Evolutionary conservation across 2,329 filamentous ascomycete species (phyloP).

Genomic region (Arachnomyces sp.): DNA sequence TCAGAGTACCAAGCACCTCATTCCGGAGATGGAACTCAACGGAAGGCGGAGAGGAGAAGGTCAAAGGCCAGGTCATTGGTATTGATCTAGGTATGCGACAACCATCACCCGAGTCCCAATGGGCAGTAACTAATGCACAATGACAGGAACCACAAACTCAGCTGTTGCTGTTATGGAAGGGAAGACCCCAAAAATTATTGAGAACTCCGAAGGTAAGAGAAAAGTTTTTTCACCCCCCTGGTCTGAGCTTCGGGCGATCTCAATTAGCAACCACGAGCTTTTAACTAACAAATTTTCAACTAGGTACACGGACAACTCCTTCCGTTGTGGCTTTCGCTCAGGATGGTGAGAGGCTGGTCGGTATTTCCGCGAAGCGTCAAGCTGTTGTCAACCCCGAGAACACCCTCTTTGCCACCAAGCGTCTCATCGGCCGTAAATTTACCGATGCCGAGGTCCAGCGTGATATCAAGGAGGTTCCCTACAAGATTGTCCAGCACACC

Average conservation of each 20-base stretch:
- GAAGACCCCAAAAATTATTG: constrained; percentile 90
- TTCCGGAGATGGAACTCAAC: constrained; percentile 54
- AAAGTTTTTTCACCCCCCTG: neutral
- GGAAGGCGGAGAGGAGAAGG: constrained; percentile 63
- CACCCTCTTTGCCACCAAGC: constrained; percentile 96
- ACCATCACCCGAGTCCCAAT: neutral
- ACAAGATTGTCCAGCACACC: constrained; percentile 96
- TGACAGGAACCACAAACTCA: constrained; percentile 81
- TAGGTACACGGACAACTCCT: constrained; percentile 81
- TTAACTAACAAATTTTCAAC: constrained; percentile 9
- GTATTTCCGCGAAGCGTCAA: constrained; percentile 96
- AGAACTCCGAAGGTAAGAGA: constrained; percentile 81
- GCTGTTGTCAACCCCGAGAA: constrained; percentile 98
- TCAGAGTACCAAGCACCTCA: constrained; percentile 63
- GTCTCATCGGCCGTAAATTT: constrained; percentile 97
- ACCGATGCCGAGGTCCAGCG: constrained; percentile 88
- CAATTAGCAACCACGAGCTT: neutral
- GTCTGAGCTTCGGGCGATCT: neutral
- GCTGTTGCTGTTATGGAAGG: constrained; percentile 97
- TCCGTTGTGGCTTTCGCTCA: constrained; percentile 94
- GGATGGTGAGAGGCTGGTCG: constrained; percentile 91
- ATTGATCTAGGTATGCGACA: constrained; percentile 76
- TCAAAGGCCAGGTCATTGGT: constrained; percentile 93
- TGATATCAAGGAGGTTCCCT: constrained; percentile 94
- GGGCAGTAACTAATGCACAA: constrained; percentile 1